phyloP scores from a whole-genome alignment of 2,329 filamentous ascomycete genomes.

The Scedosporium dehoogii region DNA sequence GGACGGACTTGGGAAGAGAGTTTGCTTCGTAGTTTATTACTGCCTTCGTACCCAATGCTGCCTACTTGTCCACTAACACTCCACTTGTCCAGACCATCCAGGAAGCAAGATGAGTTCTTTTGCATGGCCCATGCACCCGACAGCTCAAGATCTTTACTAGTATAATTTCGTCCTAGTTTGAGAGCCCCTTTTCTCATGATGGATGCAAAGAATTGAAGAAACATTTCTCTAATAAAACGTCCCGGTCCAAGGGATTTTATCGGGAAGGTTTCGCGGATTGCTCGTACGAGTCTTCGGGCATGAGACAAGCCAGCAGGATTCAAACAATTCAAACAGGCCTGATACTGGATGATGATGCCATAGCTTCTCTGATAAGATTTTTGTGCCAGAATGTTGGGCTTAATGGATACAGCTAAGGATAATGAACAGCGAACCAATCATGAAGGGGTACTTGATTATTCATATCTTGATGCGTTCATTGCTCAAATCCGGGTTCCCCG shows the following conservation, averaged over 20 bases:
- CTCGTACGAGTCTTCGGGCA: background rate
- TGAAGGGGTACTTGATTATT: background rate
- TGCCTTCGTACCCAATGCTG: too few relatives aligned
- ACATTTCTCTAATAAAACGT: too few relatives aligned
- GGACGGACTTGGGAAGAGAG: background rate
- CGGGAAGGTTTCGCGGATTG: background rate
- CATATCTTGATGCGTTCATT: background rate
- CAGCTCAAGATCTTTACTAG: background rate
- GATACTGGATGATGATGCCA: background rate
- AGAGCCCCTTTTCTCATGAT: background rate
- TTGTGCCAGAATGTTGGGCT: background rate
- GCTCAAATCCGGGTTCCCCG: background rate
- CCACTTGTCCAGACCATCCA: background rate
- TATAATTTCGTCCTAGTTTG: background rate
- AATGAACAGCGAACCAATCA: background rate
- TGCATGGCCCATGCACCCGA: constrained; percentile 1
- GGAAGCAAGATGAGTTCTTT: background rate
- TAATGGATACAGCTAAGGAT: background rate
- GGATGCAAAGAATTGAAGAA: too few relatives aligned
- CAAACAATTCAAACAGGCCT: background rate
- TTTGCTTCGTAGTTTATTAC: background rate
- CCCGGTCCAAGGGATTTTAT: too few relatives aligned
- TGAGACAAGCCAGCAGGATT: background rate
- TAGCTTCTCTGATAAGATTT: background rate
- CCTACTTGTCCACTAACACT: too few relatives aligned